phyloP scores from a whole-genome alignment of 768 basidiomycete genomes.

The Boletus edulis region DNA sequence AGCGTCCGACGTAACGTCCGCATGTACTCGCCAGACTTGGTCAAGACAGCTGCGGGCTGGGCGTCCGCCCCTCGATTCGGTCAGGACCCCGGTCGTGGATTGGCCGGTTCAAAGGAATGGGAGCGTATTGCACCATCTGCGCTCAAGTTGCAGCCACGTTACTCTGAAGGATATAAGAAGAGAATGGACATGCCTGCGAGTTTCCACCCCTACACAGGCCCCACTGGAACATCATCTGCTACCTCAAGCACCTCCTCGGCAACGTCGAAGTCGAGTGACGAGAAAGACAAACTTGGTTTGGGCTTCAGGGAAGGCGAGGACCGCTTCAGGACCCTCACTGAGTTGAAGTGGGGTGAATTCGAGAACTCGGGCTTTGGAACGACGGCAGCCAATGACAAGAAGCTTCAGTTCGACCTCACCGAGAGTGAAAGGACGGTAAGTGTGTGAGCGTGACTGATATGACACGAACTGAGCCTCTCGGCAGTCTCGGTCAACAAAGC shows the following conservation, averaged over 20 bases:
- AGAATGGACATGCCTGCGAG: slow-evolving; percentile 65
- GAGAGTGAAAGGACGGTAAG: slow-evolving; percentile 75
- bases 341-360: slow-evolving; percentile 91
- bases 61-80: slow-evolving; percentile 32
- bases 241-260: slow-evolving; percentile 43
- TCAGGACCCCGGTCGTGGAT: slow-evolving; percentile 28
- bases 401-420: slow-evolving; percentile 89
- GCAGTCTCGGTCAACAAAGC: slow-evolving; percentile 68
- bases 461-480: slow-evolving; percentile 5
- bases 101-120: slow-evolving; percentile 73
- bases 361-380: slow-evolving; percentile 78
- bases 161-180: slow-evolving; percentile 74
- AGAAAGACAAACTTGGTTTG: slow-evolving; percentile 29
- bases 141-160: slow-evolving; percentile 60
- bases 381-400: slow-evolving; percentile 52
- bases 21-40: slow-evolving; percentile 84
- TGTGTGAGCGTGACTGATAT: background rate
- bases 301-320: slow-evolving; percentile 54
- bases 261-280: slow-evolving; percentile 31
- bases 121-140: slow-evolving; percentile 63
- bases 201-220: slow-evolving; percentile 50
- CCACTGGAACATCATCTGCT: slow-evolving; percentile 35
- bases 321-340: slow-evolving; percentile 76
- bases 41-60: slow-evolving; percentile 61
- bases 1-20: slow-evolving; percentile 79